A percentile compares a stretch with the other conserved stretches of the same genome.
Conservation (phyloP, 139 green algal species). For the Coccomyxa sp. region DNA sequence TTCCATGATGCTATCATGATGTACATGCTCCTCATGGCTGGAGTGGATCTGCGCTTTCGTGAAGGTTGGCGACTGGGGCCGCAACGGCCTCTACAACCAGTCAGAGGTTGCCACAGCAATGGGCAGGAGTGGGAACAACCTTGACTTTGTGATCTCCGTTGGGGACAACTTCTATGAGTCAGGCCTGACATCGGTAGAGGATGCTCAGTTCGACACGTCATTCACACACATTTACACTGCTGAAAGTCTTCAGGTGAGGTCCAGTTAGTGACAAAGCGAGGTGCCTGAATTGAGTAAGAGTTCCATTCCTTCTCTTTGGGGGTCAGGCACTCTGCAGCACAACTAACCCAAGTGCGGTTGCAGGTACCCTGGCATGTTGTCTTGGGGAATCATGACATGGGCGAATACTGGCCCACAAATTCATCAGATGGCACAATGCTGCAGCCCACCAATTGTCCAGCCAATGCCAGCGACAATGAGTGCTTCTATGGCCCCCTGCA, state of each 20-base stretch:
- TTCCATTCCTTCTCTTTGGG: neutral
- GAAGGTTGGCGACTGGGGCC: constrained; percentile 60
- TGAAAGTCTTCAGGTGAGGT: constrained; percentile 34
- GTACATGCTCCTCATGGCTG: neutral
- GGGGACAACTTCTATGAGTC: constrained; percentile 50
- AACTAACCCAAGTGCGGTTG: neutral
- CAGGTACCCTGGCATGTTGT: constrained; percentile 61
- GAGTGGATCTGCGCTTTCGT: neutral
- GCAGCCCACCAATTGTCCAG: constrained; percentile 13
- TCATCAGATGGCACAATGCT: neutral
- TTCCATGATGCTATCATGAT: neutral
- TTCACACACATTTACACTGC: constrained; percentile 50
- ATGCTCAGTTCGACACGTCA: constrained; percentile 36
- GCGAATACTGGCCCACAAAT: constrained; percentile 18
- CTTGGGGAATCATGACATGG: constrained; percentile 64
- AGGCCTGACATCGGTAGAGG: constrained; percentile 33
- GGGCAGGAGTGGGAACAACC: constrained; percentile 27
- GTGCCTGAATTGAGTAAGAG: too few species aligned
- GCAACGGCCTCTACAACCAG: constrained; percentile 49
- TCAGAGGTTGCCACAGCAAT: constrained; percentile 47
- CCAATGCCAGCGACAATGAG: neutral
- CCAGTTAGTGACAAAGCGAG: neutral
- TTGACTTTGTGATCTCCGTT: constrained; percentile 56
- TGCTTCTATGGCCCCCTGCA: constrained; percentile 44
- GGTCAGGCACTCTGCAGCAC: neutral